A percentile compares a stretch with the other conserved stretches of the same genome.
Evolutionary conservation across 2,329 filamentous ascomycete species (phyloP).

Genomic region (Fusarium tuaranense): DNA sequence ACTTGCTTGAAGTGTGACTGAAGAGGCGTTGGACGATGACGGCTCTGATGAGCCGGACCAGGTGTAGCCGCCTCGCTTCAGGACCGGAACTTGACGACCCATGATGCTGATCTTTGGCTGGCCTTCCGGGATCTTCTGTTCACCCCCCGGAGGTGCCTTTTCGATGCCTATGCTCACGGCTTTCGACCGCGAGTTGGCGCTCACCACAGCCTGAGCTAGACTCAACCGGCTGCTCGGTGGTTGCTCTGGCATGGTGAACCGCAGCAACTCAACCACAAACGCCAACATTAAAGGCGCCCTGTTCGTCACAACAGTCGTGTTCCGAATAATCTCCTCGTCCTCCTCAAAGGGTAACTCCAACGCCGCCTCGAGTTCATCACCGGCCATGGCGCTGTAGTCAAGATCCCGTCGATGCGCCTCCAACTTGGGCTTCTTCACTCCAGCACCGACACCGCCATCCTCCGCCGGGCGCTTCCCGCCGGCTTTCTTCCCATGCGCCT

Average conservation of each 20-base stretch:
- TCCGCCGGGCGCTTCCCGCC: constrained; percentile 47
- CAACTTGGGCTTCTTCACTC: constrained; percentile 48
- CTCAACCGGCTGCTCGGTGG: constrained; percentile 86
- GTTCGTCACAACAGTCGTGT: constrained; percentile 76
- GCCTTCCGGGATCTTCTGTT: constrained; percentile 79
- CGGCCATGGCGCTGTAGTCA: constrained; percentile 57
- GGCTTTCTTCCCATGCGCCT: constrained; percentile 60
- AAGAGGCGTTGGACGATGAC: constrained; percentile 30
- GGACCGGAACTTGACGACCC: constrained; percentile 78
- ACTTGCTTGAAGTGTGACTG: constrained; percentile 27
- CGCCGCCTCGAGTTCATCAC: constrained; percentile 72
- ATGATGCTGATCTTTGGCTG: constrained; percentile 80
- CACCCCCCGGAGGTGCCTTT: constrained; percentile 71
- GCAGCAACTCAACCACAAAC: constrained; percentile 79
- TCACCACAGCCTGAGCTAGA: constrained; percentile 85
- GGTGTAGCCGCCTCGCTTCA: constrained; percentile 81
- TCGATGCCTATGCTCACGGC: constrained; percentile 81
- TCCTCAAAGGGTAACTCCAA: constrained; percentile 68
- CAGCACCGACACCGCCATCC: constrained; percentile 17
- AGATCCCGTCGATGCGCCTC: constrained; percentile 51
- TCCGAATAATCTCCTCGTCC: constrained; percentile 70
- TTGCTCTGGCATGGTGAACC: constrained; percentile 87
- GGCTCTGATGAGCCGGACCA: constrained; percentile 47
- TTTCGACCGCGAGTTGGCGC: constrained; percentile 82
- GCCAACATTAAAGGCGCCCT: constrained; percentile 85